A percentile compares a stretch with the other conserved stretches of the same genome.
Evolutionary conservation across 495 filamentous ascomycete genomes (phyloP).

Genomic region (Trichocladium uniseriatum): DNA sequence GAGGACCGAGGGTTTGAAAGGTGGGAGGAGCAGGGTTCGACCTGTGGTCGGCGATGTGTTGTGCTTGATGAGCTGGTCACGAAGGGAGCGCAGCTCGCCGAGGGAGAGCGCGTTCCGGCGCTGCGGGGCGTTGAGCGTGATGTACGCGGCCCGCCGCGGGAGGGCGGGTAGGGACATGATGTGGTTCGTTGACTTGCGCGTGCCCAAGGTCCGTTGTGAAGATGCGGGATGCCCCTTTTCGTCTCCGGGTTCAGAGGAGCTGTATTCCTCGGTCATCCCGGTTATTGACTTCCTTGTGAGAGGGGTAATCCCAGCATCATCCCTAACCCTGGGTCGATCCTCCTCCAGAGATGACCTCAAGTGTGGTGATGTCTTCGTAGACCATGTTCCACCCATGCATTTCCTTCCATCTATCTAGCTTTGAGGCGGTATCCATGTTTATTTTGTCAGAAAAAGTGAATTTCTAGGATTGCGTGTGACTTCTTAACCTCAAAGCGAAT

Average conservation of each 20-base stretch:
- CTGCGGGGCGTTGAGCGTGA: slow-evolving; percentile 3
- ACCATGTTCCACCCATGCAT: no score
- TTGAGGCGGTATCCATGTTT: no score
- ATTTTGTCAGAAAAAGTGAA: no score
- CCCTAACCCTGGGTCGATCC: background rate
- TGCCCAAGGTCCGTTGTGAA: background rate
- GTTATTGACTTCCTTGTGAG: no score
- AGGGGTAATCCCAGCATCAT: no score
- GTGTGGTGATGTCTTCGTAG: no score
- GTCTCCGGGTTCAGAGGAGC: no score
- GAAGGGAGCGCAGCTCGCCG: slow-evolving; percentile 14
- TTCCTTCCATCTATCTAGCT: no score
- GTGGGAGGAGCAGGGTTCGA: slow-evolving; percentile 16
- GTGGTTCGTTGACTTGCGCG: background rate
- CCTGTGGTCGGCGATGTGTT: slow-evolving; percentile 14
- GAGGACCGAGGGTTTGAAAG: slow-evolving; percentile 15
- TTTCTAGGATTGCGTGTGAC: no score
- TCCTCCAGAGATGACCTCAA: no score
- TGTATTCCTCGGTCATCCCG: no score
- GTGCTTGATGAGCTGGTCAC: slow-evolving; percentile 14
- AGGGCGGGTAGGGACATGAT: slow-evolving; percentile 5
- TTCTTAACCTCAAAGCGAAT: no score
- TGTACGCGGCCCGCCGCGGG: slow-evolving; percentile 8
- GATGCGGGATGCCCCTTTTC: background rate
- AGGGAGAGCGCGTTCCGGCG: slow-evolving; percentile 21